Base-by-base conservation (phyloP, 345 rosid species). In the Erodium maritimum region DNA sequence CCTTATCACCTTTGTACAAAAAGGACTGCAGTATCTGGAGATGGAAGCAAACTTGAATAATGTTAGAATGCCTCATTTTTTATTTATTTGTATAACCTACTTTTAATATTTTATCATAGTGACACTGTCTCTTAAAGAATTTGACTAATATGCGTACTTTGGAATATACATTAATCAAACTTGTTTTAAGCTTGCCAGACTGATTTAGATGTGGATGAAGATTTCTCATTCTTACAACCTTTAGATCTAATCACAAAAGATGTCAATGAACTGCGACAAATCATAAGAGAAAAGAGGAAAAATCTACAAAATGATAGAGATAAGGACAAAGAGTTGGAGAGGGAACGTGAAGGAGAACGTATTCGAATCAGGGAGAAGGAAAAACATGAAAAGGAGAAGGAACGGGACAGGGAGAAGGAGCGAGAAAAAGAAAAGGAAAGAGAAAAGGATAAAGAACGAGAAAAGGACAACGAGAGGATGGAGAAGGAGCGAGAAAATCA, bases 21-120 rank as follows among this genome's bases (percentile, higher is more conserved):
- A 85, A 69, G 99, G 99, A 57, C 90, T 89, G 48, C 99, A 93
- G 61, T 93, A 85, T 69, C 61, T 93, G 88, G 99, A 89, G 86
- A 87, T 89, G 99, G 99, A 93, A 71, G 97, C 97, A 51, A 89
- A 93, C 69, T 64, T 87, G 81, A 82, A 69, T 76, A 80, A 82
- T 75, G 97, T 86, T 71, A 74, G 88, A 54, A 72, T 73, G 56
- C 67, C 37, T 71, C 23, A 63, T 23, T 37, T 56, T 60, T 55
- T 34, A 21, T 11, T 69, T 9, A 45, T 69, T 18, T 21, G 42
- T 5, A 14, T 24, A 21, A 20, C 52, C 29, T 37, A 21, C 10
- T 19, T 5, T 21, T 37, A n/a, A 48, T 42, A 6, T 51, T 65
- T 17, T 29, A 29, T 6, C 37, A 29, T 29, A 5, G 37, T 29